Base-by-base conservation (phyloP, 2,329 filamentous ascomycete genomes). In the Colletotrichum sp. region DNA sequence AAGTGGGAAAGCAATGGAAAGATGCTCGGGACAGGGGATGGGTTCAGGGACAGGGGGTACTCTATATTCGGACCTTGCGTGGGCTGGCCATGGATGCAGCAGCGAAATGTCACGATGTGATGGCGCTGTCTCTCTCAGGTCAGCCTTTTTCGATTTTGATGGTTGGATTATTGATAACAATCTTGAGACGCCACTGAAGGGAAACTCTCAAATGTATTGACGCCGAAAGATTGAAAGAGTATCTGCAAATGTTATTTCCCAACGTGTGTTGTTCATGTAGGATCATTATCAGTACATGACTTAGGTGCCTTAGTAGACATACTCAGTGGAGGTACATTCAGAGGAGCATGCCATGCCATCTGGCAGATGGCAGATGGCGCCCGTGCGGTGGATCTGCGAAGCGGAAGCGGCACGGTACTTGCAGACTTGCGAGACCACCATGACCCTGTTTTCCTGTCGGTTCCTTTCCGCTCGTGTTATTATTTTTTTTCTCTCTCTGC, bases 1-100 rank as follows among this genome's bases (percentile, higher is more conserved):
- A 60, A 15, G 18, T 52, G 39, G 22, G 26, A 59, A 28, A 60
- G 26, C 32, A 62, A 7, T 48, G 39, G 39, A n/a, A 52, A 64
- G 62, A 64, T 39, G 62, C n/a, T 22, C 22, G 34, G 32, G 6
- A 39, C 63, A 66, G 39, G 59, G 60, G 22, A 18, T 10, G 44
- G 44, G 44, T 52, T 52, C 30, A 57, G 34, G 62, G 64, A 44
- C 73, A 68, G 44, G 64, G 73, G 39, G 10, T 26, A 59, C 32
- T 60, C 57, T 75, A 55, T 72, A 68, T 68, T 68, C 73, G 69
- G 73, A 75, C 69, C 69, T 72, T 72, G 73, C 16, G 68, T 68
- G 62, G 62, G 66, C 44, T 64, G 30, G 66, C 39, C 55, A 68
- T 36, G 71, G 36, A 28, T 44, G 62, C 22, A 34, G 63, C 36